Base-by-base conservation (phyloP, 371 early-diverging fungal species). In the Lichtheimia corymbifera region DNA sequence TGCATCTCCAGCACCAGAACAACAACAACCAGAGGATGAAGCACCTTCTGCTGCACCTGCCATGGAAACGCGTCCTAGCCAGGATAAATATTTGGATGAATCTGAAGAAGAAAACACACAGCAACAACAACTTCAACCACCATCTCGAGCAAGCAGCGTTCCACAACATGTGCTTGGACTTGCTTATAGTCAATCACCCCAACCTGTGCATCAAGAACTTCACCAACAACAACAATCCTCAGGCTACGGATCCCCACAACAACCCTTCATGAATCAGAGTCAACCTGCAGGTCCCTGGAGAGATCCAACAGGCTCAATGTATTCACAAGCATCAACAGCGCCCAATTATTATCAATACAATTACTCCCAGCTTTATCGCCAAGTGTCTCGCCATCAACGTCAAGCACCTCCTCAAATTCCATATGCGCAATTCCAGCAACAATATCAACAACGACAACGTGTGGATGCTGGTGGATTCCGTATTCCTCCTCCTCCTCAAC, bases 381-480 rank as follows among this genome's bases (percentile, higher is more conserved):
- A 82, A 64, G 63, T 73, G 6, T 66, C 69, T 13, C 68, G 62
- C 11, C 66, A 66, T 15, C 75, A 71, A 55, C 65, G 72, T 25
- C 61, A 66, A 15, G 62, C 64, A 30, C 61, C 56, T 25, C 50
- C 56, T 20, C 68, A 72, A 27, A 64, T 73, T 15, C 73, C 80
- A 35, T 80, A 80, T 53, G 47, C 67, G 25, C 76, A 77, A 50
- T 80, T 76, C 43, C 72, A 73, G 24, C 76, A 78, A 42, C 79
- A 73, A 45, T 65, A 71, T 40, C 66, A 65, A 55, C 69, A 60
- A 28, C 24, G 45, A 14, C 51, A 25, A 11, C 66, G 68, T 42
- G 59, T 71, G 11, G 76, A 77, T 55, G 74, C 74, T 17, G 78
- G 81, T 47, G 81, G 78, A 9, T 80, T 80, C 64, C 69, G 73